These are phyloP conservation scores for Vitis riparia DNA, from an alignment of 164 flowering plant species.

Conservation along the genomic window DNA sequence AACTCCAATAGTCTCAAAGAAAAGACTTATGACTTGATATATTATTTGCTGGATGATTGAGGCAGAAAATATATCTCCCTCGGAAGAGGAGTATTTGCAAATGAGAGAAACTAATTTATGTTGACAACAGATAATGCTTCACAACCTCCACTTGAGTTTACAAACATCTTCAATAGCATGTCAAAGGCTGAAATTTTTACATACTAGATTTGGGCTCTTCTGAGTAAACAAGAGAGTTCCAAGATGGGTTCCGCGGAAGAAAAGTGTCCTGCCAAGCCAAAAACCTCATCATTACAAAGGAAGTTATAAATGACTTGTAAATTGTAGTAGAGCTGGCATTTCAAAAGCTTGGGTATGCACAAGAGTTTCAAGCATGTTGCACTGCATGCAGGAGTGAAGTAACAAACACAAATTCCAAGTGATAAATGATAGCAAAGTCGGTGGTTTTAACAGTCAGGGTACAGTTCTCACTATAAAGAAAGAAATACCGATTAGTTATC, in stretches of 20 bases:
- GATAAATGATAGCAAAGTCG: neutral
- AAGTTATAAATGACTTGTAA: too few relatives aligned
- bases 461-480: too few relatives aligned
- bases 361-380: neutral
- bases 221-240: constrained; percentile 52
- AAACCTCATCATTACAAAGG: too few relatives aligned
- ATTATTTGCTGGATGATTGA: too few relatives aligned
- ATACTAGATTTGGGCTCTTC: constrained; percentile 47
- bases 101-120: neutral
- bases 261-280: constrained; percentile 61
- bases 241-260: constrained; percentile 65
- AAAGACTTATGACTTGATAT: too few relatives aligned
- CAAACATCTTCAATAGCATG: neutral
- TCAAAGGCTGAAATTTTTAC: constrained; percentile 6
- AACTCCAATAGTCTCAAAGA: too few relatives aligned
- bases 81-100: neutral
- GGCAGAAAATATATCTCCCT: neutral
- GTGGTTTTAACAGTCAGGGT: neutral
- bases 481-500: too few relatives aligned
- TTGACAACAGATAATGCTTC: neutral
- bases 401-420: neutral
- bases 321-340: neutral
- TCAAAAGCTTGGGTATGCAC: neutral
- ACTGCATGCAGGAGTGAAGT: neutral
- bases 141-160: neutral